These are phyloP conservation scores for Chenopodium quinoa DNA, from an alignment of 148 eudicot species.

Conservation along the genomic window DNA sequence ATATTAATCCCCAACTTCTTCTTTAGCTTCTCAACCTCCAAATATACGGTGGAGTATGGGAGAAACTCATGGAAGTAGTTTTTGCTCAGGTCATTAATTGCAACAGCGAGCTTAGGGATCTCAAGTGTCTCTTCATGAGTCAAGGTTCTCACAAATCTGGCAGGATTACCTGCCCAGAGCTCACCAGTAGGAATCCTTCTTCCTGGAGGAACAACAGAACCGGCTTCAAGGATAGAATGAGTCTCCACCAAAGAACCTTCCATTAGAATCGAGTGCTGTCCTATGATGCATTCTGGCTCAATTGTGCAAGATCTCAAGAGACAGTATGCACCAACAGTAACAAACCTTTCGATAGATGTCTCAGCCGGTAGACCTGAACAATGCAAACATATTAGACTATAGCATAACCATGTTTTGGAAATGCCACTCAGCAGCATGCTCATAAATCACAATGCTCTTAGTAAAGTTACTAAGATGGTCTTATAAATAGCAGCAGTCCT, in stretches of 20 bases:
- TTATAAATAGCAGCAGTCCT: not conserved
- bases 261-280: slow-evolving; percentile 94
- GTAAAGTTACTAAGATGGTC: not conserved
- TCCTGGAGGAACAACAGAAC: slow-evolving; percentile 95
- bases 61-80: slow-evolving; percentile 75
- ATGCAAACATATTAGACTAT: slow-evolving; percentile 3
- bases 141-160: slow-evolving; percentile 87
- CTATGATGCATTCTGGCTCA: slow-evolving; percentile 98
- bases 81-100: slow-evolving; percentile 83
- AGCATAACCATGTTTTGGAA: not conserved
- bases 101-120: slow-evolving; percentile 94
- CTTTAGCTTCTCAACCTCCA: slow-evolving; percentile 97
- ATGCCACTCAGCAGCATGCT: not conserved
- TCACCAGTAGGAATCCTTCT: slow-evolving; percentile 95
- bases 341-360: slow-evolving; percentile 77
- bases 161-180: slow-evolving; percentile 99
- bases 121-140: slow-evolving; percentile 89
- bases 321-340: slow-evolving; percentile 84
- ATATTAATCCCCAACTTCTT: slow-evolving; percentile 63
- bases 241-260: slow-evolving; percentile 98
- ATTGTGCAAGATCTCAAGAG: slow-evolving; percentile 90
- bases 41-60: slow-evolving; percentile 87
- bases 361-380: slow-evolving; percentile 91
- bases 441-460: not conserved
- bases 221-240: slow-evolving; percentile 95